Evolutionary conservation across 192 early-diverging fungal genomes (phyloP).

Genomic region (Linnemannia exigua): DNA sequence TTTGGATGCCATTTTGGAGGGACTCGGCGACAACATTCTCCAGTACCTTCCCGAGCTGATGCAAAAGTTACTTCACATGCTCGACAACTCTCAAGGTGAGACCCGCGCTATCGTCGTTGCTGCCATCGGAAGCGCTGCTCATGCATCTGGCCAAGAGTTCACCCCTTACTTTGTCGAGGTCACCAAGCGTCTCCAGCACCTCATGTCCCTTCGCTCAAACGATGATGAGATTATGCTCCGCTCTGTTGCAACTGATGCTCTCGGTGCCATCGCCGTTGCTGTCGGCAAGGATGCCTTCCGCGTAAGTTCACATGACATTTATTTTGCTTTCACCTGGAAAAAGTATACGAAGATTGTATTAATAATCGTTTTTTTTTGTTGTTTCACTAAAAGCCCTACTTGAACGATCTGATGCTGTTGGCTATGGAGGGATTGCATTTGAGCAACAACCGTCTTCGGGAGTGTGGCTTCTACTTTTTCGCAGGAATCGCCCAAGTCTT

Average conservation of each 20-base stretch:
- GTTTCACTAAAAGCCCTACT: conserved; percentile 62
- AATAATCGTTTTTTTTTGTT: background rate
- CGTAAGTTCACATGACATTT: conserved; percentile 13
- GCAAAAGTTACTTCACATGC: conserved; percentile 82
- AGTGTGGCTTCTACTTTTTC: conserved; percentile 92
- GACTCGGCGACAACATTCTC: conserved; percentile 83
- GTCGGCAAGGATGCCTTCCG: conserved; percentile 87
- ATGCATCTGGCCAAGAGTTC: conserved; percentile 80
- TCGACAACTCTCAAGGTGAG: conserved; percentile 77
- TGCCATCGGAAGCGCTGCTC: conserved; percentile 93
- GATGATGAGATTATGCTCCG: conserved; percentile 85
- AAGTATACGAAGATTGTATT: no score
- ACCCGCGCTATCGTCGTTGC: conserved; percentile 85
- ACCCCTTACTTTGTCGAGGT: conserved; percentile 84
- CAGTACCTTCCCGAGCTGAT: conserved; percentile 87
- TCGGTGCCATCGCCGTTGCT: conserved; percentile 89
- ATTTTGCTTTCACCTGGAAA: background rate
- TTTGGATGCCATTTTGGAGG: conserved; percentile 91
- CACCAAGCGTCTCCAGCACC: conserved; percentile 73
- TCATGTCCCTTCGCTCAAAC: conserved; percentile 78
- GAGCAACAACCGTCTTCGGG: conserved; percentile 80
- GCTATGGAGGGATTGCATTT: conserved; percentile 84
- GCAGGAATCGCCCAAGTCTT: conserved; percentile 86
- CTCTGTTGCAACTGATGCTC: conserved; percentile 87
- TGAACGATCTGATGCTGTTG: conserved; percentile 81